A percentile compares a stretch with the other conserved stretches of the same genome.
Evolutionary conservation across 331 rosid genomes (phyloP).

Genomic region (Stylosanthes scabra): DNA sequence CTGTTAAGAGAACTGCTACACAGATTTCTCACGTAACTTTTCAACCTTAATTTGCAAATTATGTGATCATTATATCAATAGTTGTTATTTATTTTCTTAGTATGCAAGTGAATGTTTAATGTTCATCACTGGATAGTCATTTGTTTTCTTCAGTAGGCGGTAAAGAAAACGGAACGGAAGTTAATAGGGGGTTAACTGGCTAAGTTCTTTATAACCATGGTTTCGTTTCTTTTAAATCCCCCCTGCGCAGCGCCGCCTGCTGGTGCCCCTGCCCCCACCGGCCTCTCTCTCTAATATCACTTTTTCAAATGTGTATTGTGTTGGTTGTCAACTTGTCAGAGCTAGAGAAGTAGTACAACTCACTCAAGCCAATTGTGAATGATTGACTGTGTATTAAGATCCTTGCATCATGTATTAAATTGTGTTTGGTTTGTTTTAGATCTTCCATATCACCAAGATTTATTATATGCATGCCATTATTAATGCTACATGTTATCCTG

Average conservation of each 20-base stretch:
- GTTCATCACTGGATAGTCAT: conserved; percentile 16
- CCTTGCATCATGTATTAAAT: conserved; percentile 23
- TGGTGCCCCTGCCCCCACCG: too few species aligned
- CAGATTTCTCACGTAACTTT: conserved; percentile 74
- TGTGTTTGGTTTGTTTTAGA: conserved; percentile 5
- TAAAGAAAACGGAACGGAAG: conserved; percentile 17
- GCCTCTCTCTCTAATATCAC: too few species aligned
- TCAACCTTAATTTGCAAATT: background rate
- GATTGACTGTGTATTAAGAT: conserved; percentile 4
- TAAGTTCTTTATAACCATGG: too few species aligned
- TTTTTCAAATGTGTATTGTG: too few species aligned
- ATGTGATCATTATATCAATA: background rate
- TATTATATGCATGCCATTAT: conserved; percentile 8
- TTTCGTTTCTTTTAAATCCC: too few species aligned
- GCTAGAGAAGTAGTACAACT: background rate
- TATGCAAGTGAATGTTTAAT: too few species aligned
- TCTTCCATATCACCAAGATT: conserved; percentile 20
- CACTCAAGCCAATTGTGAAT: conserved; percentile 6
- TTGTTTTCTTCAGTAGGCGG: conserved; percentile 28
- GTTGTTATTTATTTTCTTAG: too few species aligned
- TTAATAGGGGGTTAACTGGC: conserved; percentile 1
- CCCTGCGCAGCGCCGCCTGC: too few species aligned
- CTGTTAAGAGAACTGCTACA: conserved; percentile 57
- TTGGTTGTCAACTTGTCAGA: background rate
- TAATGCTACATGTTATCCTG: conserved; percentile 35